A percentile compares a stretch with the other conserved stretches of the same genome.
phyloP scores from a whole-genome alignment of 768 basidiomycete species.

The Fomitopsis pulvina region DNA sequence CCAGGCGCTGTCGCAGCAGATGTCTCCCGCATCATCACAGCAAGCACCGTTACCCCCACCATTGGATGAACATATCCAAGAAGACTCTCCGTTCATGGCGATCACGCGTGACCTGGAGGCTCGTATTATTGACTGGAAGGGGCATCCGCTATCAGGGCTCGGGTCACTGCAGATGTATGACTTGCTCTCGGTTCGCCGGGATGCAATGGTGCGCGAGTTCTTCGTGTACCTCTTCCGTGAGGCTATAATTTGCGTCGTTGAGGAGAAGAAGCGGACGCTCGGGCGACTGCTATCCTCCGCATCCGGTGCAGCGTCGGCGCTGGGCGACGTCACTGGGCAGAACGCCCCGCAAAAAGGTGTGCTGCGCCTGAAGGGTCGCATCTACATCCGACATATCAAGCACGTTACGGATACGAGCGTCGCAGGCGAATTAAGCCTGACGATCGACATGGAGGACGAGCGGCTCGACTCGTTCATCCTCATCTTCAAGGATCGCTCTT shows the following conservation, averaged over 20 bases:
- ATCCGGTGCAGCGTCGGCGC: conserved; percentile 30
- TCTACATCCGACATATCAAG: conserved; percentile 93
- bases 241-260: conserved; percentile 95
- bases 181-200: conserved; percentile 81
- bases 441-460: conserved; percentile 98
- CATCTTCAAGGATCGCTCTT: conserved; percentile 87
- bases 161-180: conserved; percentile 92
- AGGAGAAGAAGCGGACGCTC: conserved; percentile 85
- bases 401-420: conserved; percentile 77
- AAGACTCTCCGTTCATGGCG: conserved; percentile 71
- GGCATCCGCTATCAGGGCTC: conserved; percentile 83
- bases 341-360: conserved; percentile 33
- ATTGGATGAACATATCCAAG: conserved; percentile 29
- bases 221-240: conserved; percentile 96
- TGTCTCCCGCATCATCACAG: conserved; percentile 13
- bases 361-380: conserved; percentile 87
- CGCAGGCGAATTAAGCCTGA: conserved; percentile 83
- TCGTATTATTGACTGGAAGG: conserved; percentile 95
- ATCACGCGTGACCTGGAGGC: conserved; percentile 87
- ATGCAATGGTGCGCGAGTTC: conserved; percentile 87
- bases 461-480: conserved; percentile 90
- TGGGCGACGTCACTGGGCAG: conserved; percentile 44
- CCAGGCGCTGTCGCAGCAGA: conserved; percentile 9
- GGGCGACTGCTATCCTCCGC: conserved; percentile 67
- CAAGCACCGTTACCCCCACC: conserved; percentile 8